These are phyloP conservation scores for Pestalotiopsis sp. DNA, from an alignment of 2,329 filamentous ascomycete genomes.

Conservation along the genomic window DNA sequence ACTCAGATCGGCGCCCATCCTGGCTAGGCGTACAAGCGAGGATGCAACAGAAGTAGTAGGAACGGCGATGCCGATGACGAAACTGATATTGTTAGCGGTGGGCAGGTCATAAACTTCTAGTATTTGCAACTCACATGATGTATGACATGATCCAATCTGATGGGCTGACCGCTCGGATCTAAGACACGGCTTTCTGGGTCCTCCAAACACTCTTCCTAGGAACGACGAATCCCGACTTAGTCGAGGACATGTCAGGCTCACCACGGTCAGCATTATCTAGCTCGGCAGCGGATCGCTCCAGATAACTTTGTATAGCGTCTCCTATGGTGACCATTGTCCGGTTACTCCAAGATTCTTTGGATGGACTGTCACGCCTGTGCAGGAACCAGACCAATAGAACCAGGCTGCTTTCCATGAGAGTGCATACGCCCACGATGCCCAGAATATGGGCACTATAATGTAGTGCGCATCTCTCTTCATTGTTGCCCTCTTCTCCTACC, in stretches of 20 bases:
- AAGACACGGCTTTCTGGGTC: not conserved
- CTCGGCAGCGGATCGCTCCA: not conserved
- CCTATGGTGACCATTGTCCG: slow-evolving; percentile 10
- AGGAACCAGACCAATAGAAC: not conserved
- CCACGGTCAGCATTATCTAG: too few species aligned
- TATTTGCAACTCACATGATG: not conserved
- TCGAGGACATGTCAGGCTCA: not conserved
- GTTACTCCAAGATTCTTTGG: not conserved
- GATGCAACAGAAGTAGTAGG: not conserved
- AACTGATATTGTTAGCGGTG: not conserved
- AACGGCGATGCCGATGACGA: not conserved
- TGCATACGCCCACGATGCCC: slow-evolving; percentile 5
- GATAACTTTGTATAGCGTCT: slow-evolving; percentile 9
- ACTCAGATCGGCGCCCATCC: not conserved
- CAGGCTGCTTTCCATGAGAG: not conserved
- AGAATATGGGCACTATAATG: slow-evolving; percentile 12
- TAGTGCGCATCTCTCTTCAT: slow-evolving; percentile 6
- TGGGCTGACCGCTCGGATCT: not conserved
- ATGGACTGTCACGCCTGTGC: not conserved
- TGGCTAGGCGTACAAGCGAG: not conserved
- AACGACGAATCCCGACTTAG: not conserved
- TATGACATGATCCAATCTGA: not conserved
- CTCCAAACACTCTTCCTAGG: not conserved
- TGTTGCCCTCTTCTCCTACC: slow-evolving; percentile 5
- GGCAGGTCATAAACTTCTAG: not conserved